Evolutionary conservation across 306 rosid species (phyloP), one percentile per base, ranked within the genome.

Genomic region (Astragalus glycyphyllos): DNA sequence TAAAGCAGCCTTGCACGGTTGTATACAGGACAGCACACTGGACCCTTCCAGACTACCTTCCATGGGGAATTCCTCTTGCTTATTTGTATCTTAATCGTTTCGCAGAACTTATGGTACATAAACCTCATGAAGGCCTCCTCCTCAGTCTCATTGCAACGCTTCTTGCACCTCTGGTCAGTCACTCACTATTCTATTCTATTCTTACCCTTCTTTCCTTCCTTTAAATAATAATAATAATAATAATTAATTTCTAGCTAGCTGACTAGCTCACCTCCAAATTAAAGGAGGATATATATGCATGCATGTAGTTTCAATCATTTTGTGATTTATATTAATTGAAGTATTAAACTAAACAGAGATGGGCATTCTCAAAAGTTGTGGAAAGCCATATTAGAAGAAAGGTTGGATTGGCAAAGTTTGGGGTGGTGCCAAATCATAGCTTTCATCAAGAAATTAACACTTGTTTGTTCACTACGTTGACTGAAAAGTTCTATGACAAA

Each of bases 61-160:
- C 94, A 5, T 90, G 97, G 97, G 97, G 97, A 3, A 45, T 90
- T n/a, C 82, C 94, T 35, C 58, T 88, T 0, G 73, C 37, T 50
- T 77, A 14, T 51, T 75, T 90, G 4, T 88, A 90, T 75, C 80
- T 84, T 0, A 90, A 65, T 58, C 94, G 94, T 69, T 88, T 90
- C 38, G 44, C 97, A 0, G 94, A 88, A 78, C 79, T 90, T 9
- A 67, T 88, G 45, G 75, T 88, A 77, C 97, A 86, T 50, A 90
- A 86, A 77, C 97, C 97, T 2, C 81, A 86, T 3, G 86, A 90
- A 83, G 73, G 78, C 63, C 34, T 83, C 44, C 57, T 86, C 1
- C 84, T 82, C 4, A 69, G 76, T 70, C 78, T 90, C 51, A 66
- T 88, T 9, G 94, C 87, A 7, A 66, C 82, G 11, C 5, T 86